phyloP scores from a whole-genome alignment of 108 stramenopile genomes.

The Nitzschia sp. region DNA sequence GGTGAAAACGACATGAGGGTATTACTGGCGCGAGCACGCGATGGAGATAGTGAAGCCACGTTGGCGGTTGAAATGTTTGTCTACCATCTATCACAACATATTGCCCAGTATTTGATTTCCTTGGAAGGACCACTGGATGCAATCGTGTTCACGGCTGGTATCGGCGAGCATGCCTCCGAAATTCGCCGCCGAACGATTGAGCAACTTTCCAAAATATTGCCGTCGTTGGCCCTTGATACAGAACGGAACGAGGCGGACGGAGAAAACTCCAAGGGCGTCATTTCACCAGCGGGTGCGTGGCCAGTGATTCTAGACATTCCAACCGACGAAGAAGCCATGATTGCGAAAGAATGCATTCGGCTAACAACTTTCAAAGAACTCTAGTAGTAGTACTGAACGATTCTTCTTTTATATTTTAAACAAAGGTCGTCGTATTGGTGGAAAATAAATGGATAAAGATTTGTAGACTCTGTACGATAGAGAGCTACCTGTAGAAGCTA shows the following conservation, averaged over 20 bases:
- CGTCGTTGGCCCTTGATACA: slow-evolving; percentile 17
- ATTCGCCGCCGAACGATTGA: slow-evolving; percentile 26
- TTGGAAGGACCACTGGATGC: slow-evolving; percentile 45
- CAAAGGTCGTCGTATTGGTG: too few species aligned
- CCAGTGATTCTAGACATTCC: slow-evolving; percentile 40
- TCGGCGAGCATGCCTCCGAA: slow-evolving; percentile 46
- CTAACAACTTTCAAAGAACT: too few species aligned
- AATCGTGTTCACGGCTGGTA: slow-evolving; percentile 59
- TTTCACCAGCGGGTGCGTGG: slow-evolving; percentile 15
- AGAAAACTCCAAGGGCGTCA: slow-evolving; percentile 11
- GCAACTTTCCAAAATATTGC: slow-evolving; percentile 15
- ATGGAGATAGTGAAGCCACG: slow-evolving; percentile 27
- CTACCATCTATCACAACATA: slow-evolving; percentile 34
- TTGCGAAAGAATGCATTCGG: slow-evolving; percentile 33
- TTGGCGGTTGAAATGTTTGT: slow-evolving; percentile 56
- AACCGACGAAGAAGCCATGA: slow-evolving; percentile 57
- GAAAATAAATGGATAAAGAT: too few species aligned
- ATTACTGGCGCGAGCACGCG: not conserved
- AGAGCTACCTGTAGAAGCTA: too few species aligned
- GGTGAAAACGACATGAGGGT: slow-evolving; percentile 38
- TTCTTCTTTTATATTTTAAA: too few species aligned
- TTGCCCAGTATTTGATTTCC: slow-evolving; percentile 36
- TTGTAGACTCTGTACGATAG: too few species aligned
- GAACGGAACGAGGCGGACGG: slow-evolving; percentile 25
- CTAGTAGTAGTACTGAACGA: too few species aligned